phyloP scores from a whole-genome alignment of 1,284 basidiomycete genomes.

The Trametes polyzona region DNA sequence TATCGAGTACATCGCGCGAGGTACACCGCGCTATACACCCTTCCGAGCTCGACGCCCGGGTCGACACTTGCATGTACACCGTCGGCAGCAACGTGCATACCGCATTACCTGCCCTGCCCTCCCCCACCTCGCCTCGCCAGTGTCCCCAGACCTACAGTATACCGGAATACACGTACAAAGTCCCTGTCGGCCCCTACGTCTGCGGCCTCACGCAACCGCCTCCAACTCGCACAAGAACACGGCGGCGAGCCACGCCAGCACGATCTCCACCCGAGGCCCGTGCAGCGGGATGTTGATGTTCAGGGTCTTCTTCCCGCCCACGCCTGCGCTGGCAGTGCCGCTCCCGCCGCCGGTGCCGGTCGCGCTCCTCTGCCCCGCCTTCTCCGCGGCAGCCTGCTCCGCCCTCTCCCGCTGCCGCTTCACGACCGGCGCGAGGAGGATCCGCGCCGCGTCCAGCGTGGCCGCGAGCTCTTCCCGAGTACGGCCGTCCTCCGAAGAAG shows the following conservation, averaged over 20 bases:
- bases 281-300: constrained; percentile 81
- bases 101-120: too few species aligned
- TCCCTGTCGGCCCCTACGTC: not conserved
- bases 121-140: not conserved
- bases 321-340: too few species aligned
- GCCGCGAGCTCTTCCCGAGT: constrained; percentile 40
- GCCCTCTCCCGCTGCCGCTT: constrained; percentile 59
- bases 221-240: constrained; percentile 77
- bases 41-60: too few species aligned
- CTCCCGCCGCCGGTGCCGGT: too few species aligned
- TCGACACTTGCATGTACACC: too few species aligned
- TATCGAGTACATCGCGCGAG: not conserved
- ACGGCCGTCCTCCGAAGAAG: not conserved
- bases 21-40: too few species aligned
- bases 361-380: constrained; percentile 31
- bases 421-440: constrained; percentile 68
- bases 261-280: constrained; percentile 80
- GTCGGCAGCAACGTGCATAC: too few species aligned
- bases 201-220: constrained; percentile 37
- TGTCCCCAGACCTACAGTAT: not conserved
- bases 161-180: not conserved
- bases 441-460: constrained; percentile 64
- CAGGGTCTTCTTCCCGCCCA: constrained; percentile 55
- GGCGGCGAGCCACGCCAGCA: constrained; percentile 80
- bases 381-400: constrained; percentile 54